Percentiles rank a stretch among this genome's conserved stretches.
phyloP scores from a whole-genome alignment of 1,284 basidiomycete species.

The Ganoderma sp. region DNA sequence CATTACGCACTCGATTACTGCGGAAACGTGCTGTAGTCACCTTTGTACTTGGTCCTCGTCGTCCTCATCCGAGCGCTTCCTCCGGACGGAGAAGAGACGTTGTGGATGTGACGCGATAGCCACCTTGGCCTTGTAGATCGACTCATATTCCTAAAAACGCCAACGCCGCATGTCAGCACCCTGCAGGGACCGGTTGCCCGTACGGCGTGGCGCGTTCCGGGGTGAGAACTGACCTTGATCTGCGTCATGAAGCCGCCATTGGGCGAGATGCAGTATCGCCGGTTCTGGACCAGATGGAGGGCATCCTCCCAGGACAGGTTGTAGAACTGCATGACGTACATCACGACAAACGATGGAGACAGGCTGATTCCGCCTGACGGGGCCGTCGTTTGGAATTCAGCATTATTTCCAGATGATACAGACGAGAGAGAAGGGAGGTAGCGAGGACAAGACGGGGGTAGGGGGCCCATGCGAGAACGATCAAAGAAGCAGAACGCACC shows the following conservation, averaged over 20 bases:
- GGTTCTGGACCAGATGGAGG: constrained; percentile 84
- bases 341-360: constrained; percentile 88
- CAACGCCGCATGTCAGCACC: not conserved
- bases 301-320: constrained; percentile 85
- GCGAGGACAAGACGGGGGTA: not conserved
- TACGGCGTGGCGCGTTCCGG: not conserved
- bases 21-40: constrained; percentile 35
- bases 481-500: constrained; percentile 54
- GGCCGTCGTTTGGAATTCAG: not conserved
- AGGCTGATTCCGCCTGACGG: constrained; percentile 81
- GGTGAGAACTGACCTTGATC: constrained; percentile 66
- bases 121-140: constrained; percentile 81
- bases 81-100: constrained; percentile 53
- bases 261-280: constrained; percentile 89
- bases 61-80: constrained; percentile 70
- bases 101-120: constrained; percentile 64
- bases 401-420: not conserved
- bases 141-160: constrained; percentile 78
- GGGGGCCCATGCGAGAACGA: not conserved
- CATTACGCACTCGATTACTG: not conserved
- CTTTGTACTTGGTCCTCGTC: constrained; percentile 66
- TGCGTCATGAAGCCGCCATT: constrained; percentile 88
- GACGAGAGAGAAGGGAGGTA: not conserved
- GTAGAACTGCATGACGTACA: constrained; percentile 89
- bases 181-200: not conserved